A percentile compares a stretch with the other conserved stretches of the same genome.
These are phyloP conservation scores for Xylaria nigripes DNA, from an alignment of 495 filamentous ascomycete genomes.

Conservation along the genomic window DNA sequence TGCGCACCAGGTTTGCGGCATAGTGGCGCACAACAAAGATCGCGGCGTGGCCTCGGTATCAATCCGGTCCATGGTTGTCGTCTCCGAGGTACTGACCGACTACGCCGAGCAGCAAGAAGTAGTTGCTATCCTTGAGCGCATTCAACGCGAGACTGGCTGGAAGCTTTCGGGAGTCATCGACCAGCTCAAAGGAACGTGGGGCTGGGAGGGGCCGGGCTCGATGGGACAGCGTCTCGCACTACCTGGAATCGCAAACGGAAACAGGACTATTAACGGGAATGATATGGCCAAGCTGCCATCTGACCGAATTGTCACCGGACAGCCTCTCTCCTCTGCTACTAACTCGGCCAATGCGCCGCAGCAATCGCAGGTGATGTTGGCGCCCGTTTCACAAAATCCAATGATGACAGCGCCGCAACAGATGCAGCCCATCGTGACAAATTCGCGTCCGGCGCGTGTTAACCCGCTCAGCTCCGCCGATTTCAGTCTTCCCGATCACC, in stretches of 20 bases:
- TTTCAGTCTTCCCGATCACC: constrained; percentile 64
- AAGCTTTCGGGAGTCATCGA: constrained; percentile 56
- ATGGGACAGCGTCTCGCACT: constrained; percentile 16
- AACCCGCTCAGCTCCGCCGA: constrained; percentile 66
- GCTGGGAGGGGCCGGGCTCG: constrained; percentile 46
- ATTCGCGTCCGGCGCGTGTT: constrained; percentile 34
- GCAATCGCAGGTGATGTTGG: constrained; percentile 16
- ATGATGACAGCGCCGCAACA: constrained; percentile 16
- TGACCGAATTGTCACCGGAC: not conserved
- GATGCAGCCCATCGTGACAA: constrained; percentile 20
- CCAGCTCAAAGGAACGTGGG: constrained; percentile 69
- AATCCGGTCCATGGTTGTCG: constrained; percentile 68
- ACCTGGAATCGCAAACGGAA: not conserved
- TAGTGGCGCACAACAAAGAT: constrained; percentile 76
- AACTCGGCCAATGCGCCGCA: constrained; percentile 1
- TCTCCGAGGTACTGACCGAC: constrained; percentile 62
- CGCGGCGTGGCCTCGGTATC: constrained; percentile 68
- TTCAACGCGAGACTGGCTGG: constrained; percentile 74
- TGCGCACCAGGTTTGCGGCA: constrained; percentile 77
- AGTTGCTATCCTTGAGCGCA: constrained; percentile 64
- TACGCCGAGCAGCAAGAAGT: constrained; percentile 75
- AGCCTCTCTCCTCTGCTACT: not conserved
- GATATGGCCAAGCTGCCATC: not conserved
- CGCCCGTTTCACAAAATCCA: not conserved
- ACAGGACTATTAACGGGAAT: not conserved